These are phyloP conservation scores for Tremella yokohamensis DNA, from an alignment of 768 basidiomycete genomes.

Conservation along the genomic window DNA sequence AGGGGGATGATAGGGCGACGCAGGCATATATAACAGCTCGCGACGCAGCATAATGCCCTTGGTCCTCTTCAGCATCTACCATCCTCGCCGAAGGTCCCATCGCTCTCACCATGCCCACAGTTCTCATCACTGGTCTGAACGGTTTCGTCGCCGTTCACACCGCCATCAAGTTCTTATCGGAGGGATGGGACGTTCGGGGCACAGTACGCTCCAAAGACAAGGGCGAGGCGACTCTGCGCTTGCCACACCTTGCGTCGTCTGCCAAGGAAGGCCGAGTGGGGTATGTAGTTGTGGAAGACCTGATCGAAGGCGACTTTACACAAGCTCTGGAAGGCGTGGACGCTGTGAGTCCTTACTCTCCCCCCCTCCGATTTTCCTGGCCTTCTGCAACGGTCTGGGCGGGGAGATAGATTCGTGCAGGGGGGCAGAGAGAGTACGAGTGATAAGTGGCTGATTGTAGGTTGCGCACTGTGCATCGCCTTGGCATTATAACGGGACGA, in stretches of 20 bases:
- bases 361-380: too few species aligned
- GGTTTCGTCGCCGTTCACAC: slow-evolving; percentile 42
- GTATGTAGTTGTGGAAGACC: slow-evolving; percentile 34
- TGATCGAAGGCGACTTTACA: slow-evolving; percentile 35
- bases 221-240: slow-evolving; percentile 20
- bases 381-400: too few species aligned
- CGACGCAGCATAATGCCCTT: too few species aligned
- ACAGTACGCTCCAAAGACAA: slow-evolving; percentile 39
- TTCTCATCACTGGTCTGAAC: slow-evolving; percentile 43
- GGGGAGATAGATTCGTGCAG: too few species aligned
- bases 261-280: slow-evolving; percentile 23
- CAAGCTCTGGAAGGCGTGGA: slow-evolving; percentile 36
- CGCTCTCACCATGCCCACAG: slow-evolving; percentile 29
- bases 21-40: too few species aligned
- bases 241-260: slow-evolving; percentile 27
- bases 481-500: slow-evolving; percentile 23
- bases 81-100: too few species aligned
- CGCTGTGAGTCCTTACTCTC: slow-evolving; percentile 21
- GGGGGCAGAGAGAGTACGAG: too few species aligned
- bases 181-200: slow-evolving; percentile 44
- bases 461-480: slow-evolving; percentile 37
- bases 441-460: background rate
- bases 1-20: too few species aligned
- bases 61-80: too few species aligned
- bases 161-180: slow-evolving; percentile 34